Evolutionary conservation across 371 early-diverging fungal species (phyloP).

Genomic region (Mucor saturninus): DNA sequence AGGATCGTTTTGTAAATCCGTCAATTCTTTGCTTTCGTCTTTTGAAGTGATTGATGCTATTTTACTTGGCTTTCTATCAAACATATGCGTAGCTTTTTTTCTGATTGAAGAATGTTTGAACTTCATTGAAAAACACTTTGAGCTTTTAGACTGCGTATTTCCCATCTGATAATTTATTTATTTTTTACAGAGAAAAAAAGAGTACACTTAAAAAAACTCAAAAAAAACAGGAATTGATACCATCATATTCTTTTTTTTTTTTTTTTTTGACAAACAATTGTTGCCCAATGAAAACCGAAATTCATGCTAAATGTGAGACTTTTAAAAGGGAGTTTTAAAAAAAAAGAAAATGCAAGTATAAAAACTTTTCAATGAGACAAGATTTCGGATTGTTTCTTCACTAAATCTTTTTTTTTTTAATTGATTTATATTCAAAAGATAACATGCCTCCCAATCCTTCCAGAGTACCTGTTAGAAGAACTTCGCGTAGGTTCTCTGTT

Average conservation of each 20-base stretch:
- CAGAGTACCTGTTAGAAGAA: conserved; percentile 32
- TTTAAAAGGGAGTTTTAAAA: background rate
- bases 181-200: background rate
- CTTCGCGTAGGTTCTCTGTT: conserved; percentile 40
- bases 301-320: conserved; percentile 15
- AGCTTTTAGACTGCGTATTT: conserved; percentile 6
- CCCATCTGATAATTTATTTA: conserved; percentile 3
- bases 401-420: background rate
- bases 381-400: conserved; percentile 5
- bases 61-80: background rate
- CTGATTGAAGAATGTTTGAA: background rate
- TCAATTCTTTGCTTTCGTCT: no score
- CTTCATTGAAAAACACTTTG: background rate
- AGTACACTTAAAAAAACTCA: background rate
- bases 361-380: conserved; percentile 1
- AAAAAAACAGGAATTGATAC: background rate
- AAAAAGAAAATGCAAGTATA: background rate
- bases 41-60: background rate
- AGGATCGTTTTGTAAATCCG: no score
- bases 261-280: no score
- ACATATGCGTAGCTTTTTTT: background rate
- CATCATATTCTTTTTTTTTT: no score
- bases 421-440: background rate
- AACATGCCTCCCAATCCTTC: conserved; percentile 44
- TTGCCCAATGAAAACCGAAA: conserved; percentile 9